Base-by-base conservation (phyloP, 139 green algal genomes). In the Chlamydomonas schloesseri region DNA sequence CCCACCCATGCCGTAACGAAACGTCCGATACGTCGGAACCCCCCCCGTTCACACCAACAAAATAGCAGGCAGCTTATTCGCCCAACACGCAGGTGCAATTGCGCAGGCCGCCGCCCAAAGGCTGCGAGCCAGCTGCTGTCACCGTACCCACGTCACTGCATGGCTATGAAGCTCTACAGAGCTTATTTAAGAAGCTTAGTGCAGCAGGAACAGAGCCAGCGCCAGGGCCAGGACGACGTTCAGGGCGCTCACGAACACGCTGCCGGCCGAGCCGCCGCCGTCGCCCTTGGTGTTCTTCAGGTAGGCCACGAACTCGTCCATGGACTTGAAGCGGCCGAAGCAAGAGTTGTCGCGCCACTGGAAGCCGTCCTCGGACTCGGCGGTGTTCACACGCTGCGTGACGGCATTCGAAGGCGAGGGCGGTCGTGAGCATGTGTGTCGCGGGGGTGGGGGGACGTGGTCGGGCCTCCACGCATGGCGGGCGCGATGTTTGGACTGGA, bases 361-460 rank as follows among this genome's bases (percentile, higher is more conserved):
- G 67, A 85, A 85, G 79, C 64, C 64, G 21, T 67, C 50, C 65
- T 85, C 79, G 67, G 67, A 77, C 47, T 85, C 79, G 0, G 67
- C 79, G 14, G 65, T 70, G 47, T 85, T 68, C 17, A 37, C n/a
- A 20, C 79, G 79, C 79, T 85, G 77, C 62, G 34, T 15, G 18
- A 1, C 20, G 9, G 8, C 9, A 29, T 26, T 20, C 14, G 64
- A 36, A 55, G 2, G 60, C 47, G 23, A 23, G 24, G 42, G 69
- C 26, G 33, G 53, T 58, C 53, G 15, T 23, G 15, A 24, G 55
- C 55, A 24, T 62, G 10, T 5, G 6, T 2, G 55, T 11, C 8
- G 46, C 14, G 53, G 36, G 23, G 34, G 17, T 3, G 20, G 5
- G 4, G 15, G 37, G 6, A 1, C 3, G 3, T 14, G 67, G 15